phyloP scores from a whole-genome alignment of 345 rosid genomes.

The Lepidium africanum region DNA sequence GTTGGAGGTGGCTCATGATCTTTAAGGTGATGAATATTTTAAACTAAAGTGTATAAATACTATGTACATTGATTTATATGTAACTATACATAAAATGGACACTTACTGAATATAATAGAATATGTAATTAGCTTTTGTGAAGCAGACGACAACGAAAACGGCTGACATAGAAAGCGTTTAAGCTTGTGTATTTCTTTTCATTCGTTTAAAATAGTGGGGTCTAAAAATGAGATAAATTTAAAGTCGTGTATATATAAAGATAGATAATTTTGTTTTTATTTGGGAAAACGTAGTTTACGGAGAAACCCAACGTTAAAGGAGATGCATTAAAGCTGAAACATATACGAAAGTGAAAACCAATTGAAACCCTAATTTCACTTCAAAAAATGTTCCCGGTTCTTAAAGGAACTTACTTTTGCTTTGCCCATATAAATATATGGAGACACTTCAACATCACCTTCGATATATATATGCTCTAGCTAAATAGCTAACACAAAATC shows the following conservation, averaged over 20 bases:
- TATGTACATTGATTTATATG: neutral
- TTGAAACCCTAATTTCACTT: slow-evolving; percentile 29
- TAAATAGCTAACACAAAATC: neutral
- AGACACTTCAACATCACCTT: slow-evolving; percentile 6
- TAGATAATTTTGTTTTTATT: slow-evolving; percentile 9
- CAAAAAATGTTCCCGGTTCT: slow-evolving; percentile 29
- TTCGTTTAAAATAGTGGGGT: slow-evolving; percentile 5
- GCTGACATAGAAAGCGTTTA: slow-evolving; percentile 15
- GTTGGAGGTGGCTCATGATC: too few relatives aligned
- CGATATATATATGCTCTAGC: neutral
- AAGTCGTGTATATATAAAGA: slow-evolving; percentile 1
- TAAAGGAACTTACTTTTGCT: slow-evolving; percentile 17
- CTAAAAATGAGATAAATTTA: neutral
- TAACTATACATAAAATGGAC: neutral
- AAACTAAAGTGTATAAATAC: neutral
- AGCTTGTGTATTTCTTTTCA: neutral
- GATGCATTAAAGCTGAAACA: slow-evolving; percentile 39
- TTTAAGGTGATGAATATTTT: neutral
- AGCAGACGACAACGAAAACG: slow-evolving; percentile 15
- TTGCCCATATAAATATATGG: slow-evolving; percentile 14
- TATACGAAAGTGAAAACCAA: slow-evolving; percentile 42
- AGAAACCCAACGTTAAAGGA: slow-evolving; percentile 13
- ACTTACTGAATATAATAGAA: neutral
- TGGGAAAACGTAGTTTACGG: slow-evolving; percentile 13
- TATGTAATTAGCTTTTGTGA: slow-evolving; percentile 16